Evolutionary conservation across 768 basidiomycete species (phyloP).

Genomic region (Phylloporus sp.): DNA sequence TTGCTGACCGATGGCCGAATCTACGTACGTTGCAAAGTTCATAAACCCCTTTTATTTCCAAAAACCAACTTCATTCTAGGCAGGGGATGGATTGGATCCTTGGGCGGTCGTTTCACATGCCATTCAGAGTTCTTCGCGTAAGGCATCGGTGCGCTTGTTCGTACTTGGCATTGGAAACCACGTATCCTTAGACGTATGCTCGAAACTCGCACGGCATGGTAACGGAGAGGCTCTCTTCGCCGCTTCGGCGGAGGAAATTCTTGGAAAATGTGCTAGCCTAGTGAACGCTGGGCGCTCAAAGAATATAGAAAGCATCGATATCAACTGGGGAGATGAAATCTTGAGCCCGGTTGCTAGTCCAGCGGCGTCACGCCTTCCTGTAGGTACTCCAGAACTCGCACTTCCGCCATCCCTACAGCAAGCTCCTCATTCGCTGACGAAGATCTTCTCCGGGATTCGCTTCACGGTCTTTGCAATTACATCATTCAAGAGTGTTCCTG

Average conservation of each 20-base stretch:
- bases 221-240: conserved; percentile 50
- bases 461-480: conserved; percentile 35
- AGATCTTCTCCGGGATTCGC: conserved; percentile 33
- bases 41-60: background rate
- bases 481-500: conserved; percentile 21
- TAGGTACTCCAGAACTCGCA: conserved; percentile 24
- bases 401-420: conserved; percentile 34
- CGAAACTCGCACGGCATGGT: conserved; percentile 52
- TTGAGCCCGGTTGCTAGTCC: conserved; percentile 7
- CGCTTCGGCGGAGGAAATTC: conserved; percentile 41
- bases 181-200: conserved; percentile 49
- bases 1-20: conserved; percentile 59
- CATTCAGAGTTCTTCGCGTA: conserved; percentile 27
- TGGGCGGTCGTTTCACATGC: conserved; percentile 24
- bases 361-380: conserved; percentile 15
- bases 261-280: conserved; percentile 46
- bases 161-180: conserved; percentile 53
- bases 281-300: conserved; percentile 49
- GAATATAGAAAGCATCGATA: conserved; percentile 39
- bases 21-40: conserved; percentile 6
- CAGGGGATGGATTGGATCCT: conserved; percentile 15
- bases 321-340: conserved; percentile 46
- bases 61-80: conserved; percentile 2
- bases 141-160: conserved; percentile 47
- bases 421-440: conserved; percentile 29